These are phyloP conservation scores for Groenewaldozyma salmanticensis DNA, from an alignment of 805 yeast species.

Conservation along the genomic window DNA sequence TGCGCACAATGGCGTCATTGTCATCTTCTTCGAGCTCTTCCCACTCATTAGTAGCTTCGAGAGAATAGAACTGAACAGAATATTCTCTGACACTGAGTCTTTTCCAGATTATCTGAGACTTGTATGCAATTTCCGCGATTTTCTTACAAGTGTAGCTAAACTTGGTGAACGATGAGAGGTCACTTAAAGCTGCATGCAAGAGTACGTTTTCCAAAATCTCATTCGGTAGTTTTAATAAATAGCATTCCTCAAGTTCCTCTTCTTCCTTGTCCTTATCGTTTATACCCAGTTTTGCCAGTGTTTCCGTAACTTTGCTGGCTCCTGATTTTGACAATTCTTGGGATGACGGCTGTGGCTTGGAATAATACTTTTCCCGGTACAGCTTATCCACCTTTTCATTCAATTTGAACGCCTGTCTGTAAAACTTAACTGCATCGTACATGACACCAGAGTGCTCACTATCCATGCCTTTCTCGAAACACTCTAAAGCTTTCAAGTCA, in stretches of 20 bases:
- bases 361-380: constrained; percentile 41
- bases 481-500: constrained; percentile 41
- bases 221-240: constrained; percentile 17
- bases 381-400: constrained; percentile 52
- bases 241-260: constrained; percentile 8
- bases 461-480: constrained; percentile 61
- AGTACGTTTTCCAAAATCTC: constrained; percentile 23
- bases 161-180: constrained; percentile 20
- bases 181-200: constrained; percentile 18
- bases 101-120: constrained; percentile 18
- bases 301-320: not conserved
- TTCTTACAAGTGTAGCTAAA: constrained; percentile 18
- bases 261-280: constrained; percentile 2
- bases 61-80: constrained; percentile 16
- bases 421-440: constrained; percentile 71
- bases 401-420: constrained; percentile 60
- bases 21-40: constrained; percentile 10
- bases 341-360: too few species aligned
- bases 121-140: constrained; percentile 19
- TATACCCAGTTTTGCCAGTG: constrained; percentile 9
- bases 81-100: constrained; percentile 19
- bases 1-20: constrained; percentile 2
- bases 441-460: constrained; percentile 66
- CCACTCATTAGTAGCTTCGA: constrained; percentile 10
- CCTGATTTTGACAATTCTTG: constrained; percentile 7